Evolutionary conservation across 2,329 filamentous ascomycete species (phyloP).

Genomic region (Stagonosporopsis rhizophila): DNA sequence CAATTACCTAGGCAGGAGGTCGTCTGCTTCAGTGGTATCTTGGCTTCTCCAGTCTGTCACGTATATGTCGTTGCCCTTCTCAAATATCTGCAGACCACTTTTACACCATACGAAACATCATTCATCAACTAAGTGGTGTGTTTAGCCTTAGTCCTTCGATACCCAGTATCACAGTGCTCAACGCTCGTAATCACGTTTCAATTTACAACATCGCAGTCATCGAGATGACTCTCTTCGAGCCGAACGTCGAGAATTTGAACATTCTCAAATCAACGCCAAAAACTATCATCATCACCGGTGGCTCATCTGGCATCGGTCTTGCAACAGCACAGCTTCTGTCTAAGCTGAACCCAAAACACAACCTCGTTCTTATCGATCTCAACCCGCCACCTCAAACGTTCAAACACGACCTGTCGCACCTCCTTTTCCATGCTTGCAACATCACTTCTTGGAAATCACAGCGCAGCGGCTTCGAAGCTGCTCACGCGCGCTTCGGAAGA

Average conservation of each 20-base stretch:
- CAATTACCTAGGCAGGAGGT: constrained; percentile 7
- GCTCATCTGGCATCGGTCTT: constrained; percentile 52
- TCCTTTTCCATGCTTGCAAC: constrained; percentile 53
- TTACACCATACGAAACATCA: background rate
- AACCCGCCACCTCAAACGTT: constrained; percentile 45
- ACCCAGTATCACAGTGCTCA: background rate
- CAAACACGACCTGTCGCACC: constrained; percentile 30
- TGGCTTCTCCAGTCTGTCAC: background rate
- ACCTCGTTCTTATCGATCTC: constrained; percentile 53
- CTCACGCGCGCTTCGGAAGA: constrained; percentile 51
- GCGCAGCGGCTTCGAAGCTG: constrained; percentile 53
- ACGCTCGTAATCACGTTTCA: background rate
- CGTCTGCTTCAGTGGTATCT: background rate
- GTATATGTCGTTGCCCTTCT: background rate
- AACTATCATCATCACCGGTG: constrained; percentile 51
- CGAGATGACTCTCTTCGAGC: constrained; percentile 38
- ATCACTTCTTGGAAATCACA: constrained; percentile 56
- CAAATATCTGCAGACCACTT: background rate
- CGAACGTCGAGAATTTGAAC: constrained; percentile 25
- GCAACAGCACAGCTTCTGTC: constrained; percentile 51
- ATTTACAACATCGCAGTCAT: background rate
- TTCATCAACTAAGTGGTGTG: background rate
- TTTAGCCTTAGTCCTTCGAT: constrained; percentile 10
- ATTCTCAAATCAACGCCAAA: constrained; percentile 37
- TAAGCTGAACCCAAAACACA: constrained; percentile 48